Evolutionary conservation across 2,329 filamentous ascomycete species (phyloP).

Genomic region (Aotearoamyces nothofagi): DNA sequence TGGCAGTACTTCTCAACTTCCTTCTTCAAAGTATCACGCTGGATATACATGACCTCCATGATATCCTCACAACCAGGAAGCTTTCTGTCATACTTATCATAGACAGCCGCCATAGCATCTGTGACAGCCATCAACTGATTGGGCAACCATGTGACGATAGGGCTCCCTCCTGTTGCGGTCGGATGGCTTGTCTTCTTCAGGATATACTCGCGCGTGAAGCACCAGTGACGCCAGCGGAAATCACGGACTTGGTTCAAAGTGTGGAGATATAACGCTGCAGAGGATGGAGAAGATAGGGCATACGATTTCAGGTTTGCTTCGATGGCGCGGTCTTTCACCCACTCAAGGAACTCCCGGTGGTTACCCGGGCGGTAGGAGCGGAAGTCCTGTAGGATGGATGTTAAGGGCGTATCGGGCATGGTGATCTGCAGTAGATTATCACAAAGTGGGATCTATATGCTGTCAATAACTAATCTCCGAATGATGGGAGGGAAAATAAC

Average conservation of each 20-base stretch:
- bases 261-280: conserved; percentile 44
- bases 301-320: conserved; percentile 41
- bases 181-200: conserved; percentile 63
- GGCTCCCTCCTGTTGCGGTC: conserved; percentile 65
- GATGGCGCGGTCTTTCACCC: conserved; percentile 38
- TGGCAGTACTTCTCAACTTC: conserved; percentile 64
- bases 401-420: conserved; percentile 83
- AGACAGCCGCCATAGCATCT: conserved; percentile 49
- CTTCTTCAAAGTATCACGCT: conserved; percentile 51
- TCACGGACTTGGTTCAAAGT: conserved; percentile 63
- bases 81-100: conserved; percentile 19
- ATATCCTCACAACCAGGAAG: conserved; percentile 34
- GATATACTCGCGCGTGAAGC: conserved; percentile 74
- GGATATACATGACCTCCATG: conserved; percentile 49
- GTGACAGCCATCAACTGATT: conserved; percentile 68
- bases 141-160: conserved; percentile 73
- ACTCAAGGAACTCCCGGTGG: conserved; percentile 70
- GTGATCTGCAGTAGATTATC: conserved; percentile 75
- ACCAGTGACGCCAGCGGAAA: conserved; percentile 77
- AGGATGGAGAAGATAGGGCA: conserved; percentile 37
- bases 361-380: conserved; percentile 77
- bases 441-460: conserved; percentile 57
- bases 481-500: conserved; percentile 5
- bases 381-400: conserved; percentile 78
- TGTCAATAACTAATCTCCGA: background rate